Base-by-base conservation (phyloP, 2,329 filamentous ascomycete genomes). In the Cytospora leucostoma region DNA sequence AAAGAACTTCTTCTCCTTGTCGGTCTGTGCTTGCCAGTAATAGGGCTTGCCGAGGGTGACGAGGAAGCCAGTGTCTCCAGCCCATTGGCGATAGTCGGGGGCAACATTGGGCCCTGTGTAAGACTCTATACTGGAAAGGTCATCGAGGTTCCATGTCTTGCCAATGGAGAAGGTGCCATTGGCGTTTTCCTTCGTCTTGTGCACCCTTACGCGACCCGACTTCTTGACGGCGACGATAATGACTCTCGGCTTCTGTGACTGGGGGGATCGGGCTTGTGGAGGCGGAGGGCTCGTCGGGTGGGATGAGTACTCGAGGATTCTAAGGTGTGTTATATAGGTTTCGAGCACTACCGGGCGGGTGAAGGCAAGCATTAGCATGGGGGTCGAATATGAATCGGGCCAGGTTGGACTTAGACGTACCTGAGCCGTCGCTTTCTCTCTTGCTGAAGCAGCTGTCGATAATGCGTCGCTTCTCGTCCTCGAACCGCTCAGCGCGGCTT, bases 1-100 rank as follows among this genome's bases (percentile, higher is more conserved):
- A 76, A 99, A 99, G 78, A 98, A 98, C 74, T 97, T 94, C 81
- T 97, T 98, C 78, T 99, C 95, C 79, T 97, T 97, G 59, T 91
- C 85, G 0, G 92, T 95, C 68, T 92, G 88, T 38, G 95, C 93
- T 75, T 96, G 88, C 95, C 95, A 99, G 75, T 95, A 99, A 77
- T 99, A 99, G 0, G 93, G 91, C 75, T 99, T 99, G 33, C 90
- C 89, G 34, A 99, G 85, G 1, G 89, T 95, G 57, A 98, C 92
- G 33, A 90, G 81, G 73, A 99, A 98, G 17, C 95, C 95, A 52
- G 87, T 86, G 63, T 89, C 88, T 59, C 90, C 88, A 27, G 92
- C 94, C 91, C 91, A 96, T 73, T 89, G 77, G 83, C 89, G 75
- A 82, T 84, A 68, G 79, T 84, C 74, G 67, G 88, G 69, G 75